These are phyloP conservation scores for Tulasnella sp. DNA, from an alignment of 768 basidiomycete species.

Conservation along the genomic window DNA sequence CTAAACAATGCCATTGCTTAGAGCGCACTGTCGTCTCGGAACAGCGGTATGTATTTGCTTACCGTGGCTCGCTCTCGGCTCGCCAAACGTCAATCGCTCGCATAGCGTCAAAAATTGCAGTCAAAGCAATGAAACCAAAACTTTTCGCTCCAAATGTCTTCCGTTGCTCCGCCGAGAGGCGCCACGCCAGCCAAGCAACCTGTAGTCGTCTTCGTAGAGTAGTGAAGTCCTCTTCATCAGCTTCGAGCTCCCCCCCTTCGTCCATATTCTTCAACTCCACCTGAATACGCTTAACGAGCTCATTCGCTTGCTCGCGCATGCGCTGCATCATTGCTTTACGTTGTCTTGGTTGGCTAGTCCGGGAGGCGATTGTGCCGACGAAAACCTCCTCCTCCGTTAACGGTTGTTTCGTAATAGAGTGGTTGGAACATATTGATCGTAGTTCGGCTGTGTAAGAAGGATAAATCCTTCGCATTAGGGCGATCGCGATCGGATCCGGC, in stretches of 20 bases:
- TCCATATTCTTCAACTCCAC: constrained; percentile 47
- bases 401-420: constrained; percentile 44
- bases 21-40: not conserved
- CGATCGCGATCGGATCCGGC: not conserved
- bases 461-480: not conserved
- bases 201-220: constrained; percentile 48
- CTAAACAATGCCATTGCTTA: not conserved
- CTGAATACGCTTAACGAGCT: constrained; percentile 56
- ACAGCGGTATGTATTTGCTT: not conserved
- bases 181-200: constrained; percentile 60
- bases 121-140: constrained; percentile 65
- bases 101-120: constrained; percentile 58
- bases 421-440: constrained; percentile 52
- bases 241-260: constrained; percentile 36
- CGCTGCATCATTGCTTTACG: constrained; percentile 58
- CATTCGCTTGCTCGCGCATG: constrained; percentile 58
- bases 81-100: constrained; percentile 26
- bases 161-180: constrained; percentile 46
- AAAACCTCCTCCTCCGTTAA: constrained; percentile 67
- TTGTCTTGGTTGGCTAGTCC: constrained; percentile 59
- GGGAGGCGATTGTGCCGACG: constrained; percentile 67
- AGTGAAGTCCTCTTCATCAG: constrained; percentile 45
- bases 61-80: not conserved
- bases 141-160: constrained; percentile 59
- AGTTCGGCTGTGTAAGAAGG: constrained; percentile 52